These are phyloP conservation scores for Gliomastix tumulicola DNA, from an alignment of 2,329 filamentous ascomycete genomes.

Conservation along the genomic window DNA sequence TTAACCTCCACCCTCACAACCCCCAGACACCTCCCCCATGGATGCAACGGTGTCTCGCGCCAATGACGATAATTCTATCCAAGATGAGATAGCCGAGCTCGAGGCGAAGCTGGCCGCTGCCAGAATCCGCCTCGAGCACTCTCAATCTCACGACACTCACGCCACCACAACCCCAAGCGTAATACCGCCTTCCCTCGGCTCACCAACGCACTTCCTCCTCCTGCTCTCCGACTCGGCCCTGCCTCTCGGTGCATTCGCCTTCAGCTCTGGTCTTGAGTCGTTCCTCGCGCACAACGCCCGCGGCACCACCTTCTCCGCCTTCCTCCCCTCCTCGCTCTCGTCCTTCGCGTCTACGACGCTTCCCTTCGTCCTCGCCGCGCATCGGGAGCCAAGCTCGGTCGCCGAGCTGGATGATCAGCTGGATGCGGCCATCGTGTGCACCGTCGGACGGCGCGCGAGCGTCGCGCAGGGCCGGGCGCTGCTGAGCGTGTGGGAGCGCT, in stretches of 20 bases:
- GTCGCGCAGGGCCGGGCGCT: slow-evolving; percentile 70
- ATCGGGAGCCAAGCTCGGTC: slow-evolving; percentile 46
- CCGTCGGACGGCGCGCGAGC: slow-evolving; percentile 70
- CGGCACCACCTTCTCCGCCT: slow-evolving; percentile 35
- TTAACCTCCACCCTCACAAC: slow-evolving; percentile 1
- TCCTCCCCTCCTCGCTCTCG: slow-evolving; percentile 63
- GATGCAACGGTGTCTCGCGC: slow-evolving; percentile 10
- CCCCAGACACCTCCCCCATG: slow-evolving; percentile 12
- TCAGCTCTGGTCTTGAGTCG: slow-evolving; percentile 76
- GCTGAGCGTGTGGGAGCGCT: slow-evolving; percentile 69
- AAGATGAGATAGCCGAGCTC: slow-evolving; percentile 51
- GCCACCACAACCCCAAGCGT: slow-evolving; percentile 5
- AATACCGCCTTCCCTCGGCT: slow-evolving; percentile 16
- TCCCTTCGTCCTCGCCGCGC: slow-evolving; percentile 66
- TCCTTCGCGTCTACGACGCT: slow-evolving; percentile 67
- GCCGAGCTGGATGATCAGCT: slow-evolving; percentile 63
- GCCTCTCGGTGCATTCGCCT: slow-evolving; percentile 80
- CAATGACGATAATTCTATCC: slow-evolving; percentile 19
- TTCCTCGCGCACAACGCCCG: slow-evolving; percentile 58
- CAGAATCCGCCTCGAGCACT: slow-evolving; percentile 31
- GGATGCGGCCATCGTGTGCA: slow-evolving; percentile 70
- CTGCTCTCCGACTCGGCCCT: slow-evolving; percentile 76
- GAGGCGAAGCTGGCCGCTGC: slow-evolving; percentile 43
- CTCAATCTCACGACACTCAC: slow-evolving; percentile 2
- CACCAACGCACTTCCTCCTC: slow-evolving; percentile 57